A percentile compares a stretch with the other conserved stretches of the same genome.
phyloP scores from a whole-genome alignment of 306 rosid genomes.

The Rubus idaeus region DNA sequence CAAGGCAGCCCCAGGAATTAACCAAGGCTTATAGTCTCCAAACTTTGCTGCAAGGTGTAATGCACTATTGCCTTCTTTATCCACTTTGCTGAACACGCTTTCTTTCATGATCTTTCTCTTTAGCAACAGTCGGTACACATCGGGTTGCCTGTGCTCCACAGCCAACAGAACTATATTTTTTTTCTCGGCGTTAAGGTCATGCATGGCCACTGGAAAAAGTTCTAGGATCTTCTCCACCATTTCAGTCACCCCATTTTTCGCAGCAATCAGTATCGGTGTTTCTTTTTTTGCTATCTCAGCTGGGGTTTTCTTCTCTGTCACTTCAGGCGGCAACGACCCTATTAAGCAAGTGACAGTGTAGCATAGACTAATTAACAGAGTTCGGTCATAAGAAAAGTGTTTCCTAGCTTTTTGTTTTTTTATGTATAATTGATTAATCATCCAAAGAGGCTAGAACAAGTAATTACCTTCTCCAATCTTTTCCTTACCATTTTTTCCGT shows the following conservation, averaged over 20 bases:
- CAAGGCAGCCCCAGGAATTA: slow-evolving; percentile 49
- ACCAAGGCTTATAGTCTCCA: slow-evolving; percentile 51
- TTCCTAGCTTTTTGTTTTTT: too few species aligned
- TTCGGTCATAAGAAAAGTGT: too few species aligned
- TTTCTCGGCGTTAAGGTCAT: neutral
- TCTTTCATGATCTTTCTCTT: slow-evolving; percentile 17
- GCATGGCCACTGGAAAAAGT: slow-evolving; percentile 43
- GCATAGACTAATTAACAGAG: neutral
- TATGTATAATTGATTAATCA: neutral
- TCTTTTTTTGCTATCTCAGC: slow-evolving; percentile 21
- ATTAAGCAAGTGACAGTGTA: neutral
- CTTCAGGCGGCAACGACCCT: neutral
- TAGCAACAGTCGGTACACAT: slow-evolving; percentile 38
- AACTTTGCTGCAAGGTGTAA: slow-evolving; percentile 63
- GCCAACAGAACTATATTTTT: slow-evolving; percentile 65
- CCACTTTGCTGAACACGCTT: slow-evolving; percentile 38
- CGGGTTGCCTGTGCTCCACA: slow-evolving; percentile 56
- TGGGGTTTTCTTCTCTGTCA: neutral
- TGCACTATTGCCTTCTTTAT: slow-evolving; percentile 51
- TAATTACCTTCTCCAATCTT: neutral
- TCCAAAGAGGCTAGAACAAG: neutral
- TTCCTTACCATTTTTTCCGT: too few species aligned
- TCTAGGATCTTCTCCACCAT: slow-evolving; percentile 51
- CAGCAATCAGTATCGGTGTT: slow-evolving; percentile 52
- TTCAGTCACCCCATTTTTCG: slow-evolving; percentile 60